Percentiles rank a stretch among this genome's conserved stretches.
These are phyloP conservation scores for Purshia tridentata DNA, from an alignment of 306 rosid genomes.

Conservation along the genomic window DNA sequence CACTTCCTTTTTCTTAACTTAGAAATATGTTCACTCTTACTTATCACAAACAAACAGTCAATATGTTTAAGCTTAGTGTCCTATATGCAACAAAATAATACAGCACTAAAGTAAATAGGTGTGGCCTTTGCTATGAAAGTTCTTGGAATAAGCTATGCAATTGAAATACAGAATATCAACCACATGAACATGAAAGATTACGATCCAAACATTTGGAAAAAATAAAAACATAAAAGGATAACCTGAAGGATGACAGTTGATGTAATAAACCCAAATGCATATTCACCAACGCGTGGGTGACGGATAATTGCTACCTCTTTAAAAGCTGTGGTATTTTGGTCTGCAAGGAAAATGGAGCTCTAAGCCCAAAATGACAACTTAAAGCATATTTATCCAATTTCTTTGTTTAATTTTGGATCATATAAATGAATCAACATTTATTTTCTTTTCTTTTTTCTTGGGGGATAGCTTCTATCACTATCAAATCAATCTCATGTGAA, in stretches of 20 bases:
- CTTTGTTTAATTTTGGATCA: background rate
- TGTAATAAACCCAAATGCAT: conserved; percentile 94
- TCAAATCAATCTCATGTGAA: background rate
- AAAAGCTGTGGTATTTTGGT: conserved; percentile 88
- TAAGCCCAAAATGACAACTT: background rate
- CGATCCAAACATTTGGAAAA: background rate
- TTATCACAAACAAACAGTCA: background rate
- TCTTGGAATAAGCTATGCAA: background rate
- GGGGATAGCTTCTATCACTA: background rate
- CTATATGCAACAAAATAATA: background rate
- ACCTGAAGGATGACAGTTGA: conserved; percentile 90
- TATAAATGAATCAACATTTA: background rate
- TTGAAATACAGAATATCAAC: background rate
- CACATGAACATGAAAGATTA: background rate
- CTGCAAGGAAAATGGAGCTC: conserved; percentile 42
- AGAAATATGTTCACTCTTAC: background rate
- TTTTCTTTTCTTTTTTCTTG: background rate
- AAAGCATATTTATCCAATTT: conserved; percentile 1
- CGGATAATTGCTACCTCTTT: conserved; percentile 92
- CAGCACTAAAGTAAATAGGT: background rate
- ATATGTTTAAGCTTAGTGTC: background rate
- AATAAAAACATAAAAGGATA: background rate
- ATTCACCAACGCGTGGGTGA: conserved; percentile 90
- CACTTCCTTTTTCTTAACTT: background rate
- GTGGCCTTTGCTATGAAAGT: background rate